Evolutionary conservation across 2,329 filamentous ascomycete genomes (phyloP).

Genomic region (Stromatinia cepivora): DNA sequence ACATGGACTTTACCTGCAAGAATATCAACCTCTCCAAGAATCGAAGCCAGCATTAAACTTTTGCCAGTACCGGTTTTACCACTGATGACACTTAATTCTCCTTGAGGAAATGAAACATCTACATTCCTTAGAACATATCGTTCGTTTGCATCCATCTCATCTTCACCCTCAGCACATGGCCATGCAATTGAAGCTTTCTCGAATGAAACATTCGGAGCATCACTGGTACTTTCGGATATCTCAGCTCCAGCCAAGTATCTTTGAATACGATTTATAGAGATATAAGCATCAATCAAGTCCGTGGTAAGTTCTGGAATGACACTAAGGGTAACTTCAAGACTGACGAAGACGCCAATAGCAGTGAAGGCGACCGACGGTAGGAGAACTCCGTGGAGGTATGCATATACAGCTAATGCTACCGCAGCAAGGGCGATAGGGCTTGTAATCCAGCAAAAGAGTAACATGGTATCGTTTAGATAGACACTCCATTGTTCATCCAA

Average conservation of each 20-base stretch:
- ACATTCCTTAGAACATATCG: slow-evolving; percentile 66
- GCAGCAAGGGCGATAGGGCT: slow-evolving; percentile 74
- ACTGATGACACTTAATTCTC: slow-evolving; percentile 71
- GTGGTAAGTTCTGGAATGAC: slow-evolving; percentile 73
- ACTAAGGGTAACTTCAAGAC: slow-evolving; percentile 70
- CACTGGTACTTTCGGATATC: slow-evolving; percentile 53
- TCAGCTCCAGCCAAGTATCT: slow-evolving; percentile 69
- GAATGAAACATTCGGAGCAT: slow-evolving; percentile 63
- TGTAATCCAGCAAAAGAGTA: slow-evolving; percentile 62
- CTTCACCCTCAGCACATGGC: slow-evolving; percentile 66
- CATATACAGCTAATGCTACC: slow-evolving; percentile 68
- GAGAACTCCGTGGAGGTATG: slow-evolving; percentile 60
- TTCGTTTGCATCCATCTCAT: slow-evolving; percentile 55
- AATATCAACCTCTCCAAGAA: slow-evolving; percentile 74
- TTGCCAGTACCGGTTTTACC: slow-evolving; percentile 79
- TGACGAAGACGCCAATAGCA: slow-evolving; percentile 70
- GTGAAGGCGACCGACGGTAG: slow-evolving; percentile 77
- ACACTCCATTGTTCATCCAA: slow-evolving; percentile 65
- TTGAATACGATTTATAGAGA: slow-evolving; percentile 72
- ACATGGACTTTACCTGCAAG: slow-evolving; percentile 61
- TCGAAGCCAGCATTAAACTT: slow-evolving; percentile 69
- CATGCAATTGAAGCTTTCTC: slow-evolving; percentile 70
- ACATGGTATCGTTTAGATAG: slow-evolving; percentile 47
- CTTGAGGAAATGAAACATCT: slow-evolving; percentile 64
- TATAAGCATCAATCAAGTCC: slow-evolving; percentile 67